These are phyloP conservation scores for Dioscorea dumetorum DNA, from an alignment of 106 monocot genomes.

Conservation along the genomic window DNA sequence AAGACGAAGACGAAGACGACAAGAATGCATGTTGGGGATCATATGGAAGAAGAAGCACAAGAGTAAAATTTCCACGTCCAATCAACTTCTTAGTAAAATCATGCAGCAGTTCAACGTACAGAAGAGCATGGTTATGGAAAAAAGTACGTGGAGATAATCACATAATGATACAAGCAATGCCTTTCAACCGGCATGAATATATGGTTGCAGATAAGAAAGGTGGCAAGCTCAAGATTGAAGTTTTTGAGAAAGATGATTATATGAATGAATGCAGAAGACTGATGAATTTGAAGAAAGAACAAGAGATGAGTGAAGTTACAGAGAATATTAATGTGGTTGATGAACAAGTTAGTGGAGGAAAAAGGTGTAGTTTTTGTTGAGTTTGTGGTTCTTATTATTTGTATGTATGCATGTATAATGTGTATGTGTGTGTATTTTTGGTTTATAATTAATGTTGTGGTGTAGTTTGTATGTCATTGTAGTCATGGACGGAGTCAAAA, in stretches of 20 bases:
- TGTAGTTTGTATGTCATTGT: no score
- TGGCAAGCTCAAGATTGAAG: slow-evolving; percentile 36
- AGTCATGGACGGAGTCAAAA: no score
- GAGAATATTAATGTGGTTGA: no score
- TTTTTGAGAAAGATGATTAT: slow-evolving; percentile 14
- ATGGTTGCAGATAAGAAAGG: slow-evolving; percentile 16
- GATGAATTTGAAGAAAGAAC: background rate
- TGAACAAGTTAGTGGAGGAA: no score
- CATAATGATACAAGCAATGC: background rate
- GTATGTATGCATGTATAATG: no score
- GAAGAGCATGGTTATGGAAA: no score
- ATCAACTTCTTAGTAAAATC: slow-evolving; percentile 31
- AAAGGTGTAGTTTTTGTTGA: no score
- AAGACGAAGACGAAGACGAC: background rate
- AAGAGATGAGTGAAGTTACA: background rate
- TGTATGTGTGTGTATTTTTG: no score
- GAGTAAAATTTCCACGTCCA: slow-evolving; percentile 10
- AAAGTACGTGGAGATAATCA: no score
- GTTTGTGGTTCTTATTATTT: no score
- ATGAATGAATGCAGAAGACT: no score
- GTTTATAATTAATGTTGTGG: no score
- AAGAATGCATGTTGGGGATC: slow-evolving; percentile 12
- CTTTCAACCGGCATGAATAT: slow-evolving; percentile 24
- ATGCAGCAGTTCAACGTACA: background rate
- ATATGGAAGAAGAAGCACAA: slow-evolving; percentile 9